Conservation (phyloP, 2,329 filamentous ascomycete species). For the Ploettnerulaceae sp. region DNA sequence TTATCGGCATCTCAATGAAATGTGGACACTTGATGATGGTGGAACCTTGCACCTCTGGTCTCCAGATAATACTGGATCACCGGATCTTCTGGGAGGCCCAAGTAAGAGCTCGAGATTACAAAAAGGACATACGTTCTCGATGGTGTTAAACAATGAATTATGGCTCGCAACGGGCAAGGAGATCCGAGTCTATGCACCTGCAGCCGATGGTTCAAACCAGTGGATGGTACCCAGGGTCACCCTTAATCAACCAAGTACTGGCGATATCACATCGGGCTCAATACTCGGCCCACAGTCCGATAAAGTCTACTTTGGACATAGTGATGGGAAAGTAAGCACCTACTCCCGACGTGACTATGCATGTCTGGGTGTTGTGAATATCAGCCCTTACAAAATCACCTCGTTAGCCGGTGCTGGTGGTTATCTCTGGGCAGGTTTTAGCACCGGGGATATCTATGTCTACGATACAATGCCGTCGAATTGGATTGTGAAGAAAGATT, state of each 20-base stretch:
- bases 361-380: conserved; percentile 74
- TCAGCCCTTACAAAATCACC: conserved; percentile 95
- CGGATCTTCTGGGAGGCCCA: conserved; percentile 65
- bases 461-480: conserved; percentile 81
- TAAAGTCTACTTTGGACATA: conserved; percentile 84
- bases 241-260: conserved; percentile 65
- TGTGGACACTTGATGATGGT: conserved; percentile 91
- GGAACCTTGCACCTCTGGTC: conserved; percentile 86
- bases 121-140: conserved; percentile 79
- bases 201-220: conserved; percentile 58
- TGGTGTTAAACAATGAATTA: conserved; percentile 76
- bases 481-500: conserved; percentile 90
- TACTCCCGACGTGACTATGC: conserved; percentile 72
- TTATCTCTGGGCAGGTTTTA: conserved; percentile 89
- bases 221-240: conserved; percentile 73
- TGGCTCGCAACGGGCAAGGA: conserved; percentile 89
- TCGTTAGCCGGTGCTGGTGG: conserved; percentile 74
- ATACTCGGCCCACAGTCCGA: conserved; percentile 69
- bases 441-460: conserved; percentile 87
- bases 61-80: conserved; percentile 65
- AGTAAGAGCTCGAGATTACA: conserved; percentile 70
- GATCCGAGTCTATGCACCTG: conserved; percentile 76
- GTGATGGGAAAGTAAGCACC: conserved; percentile 91
- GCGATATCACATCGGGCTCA: conserved; percentile 83
- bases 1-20: conserved; percentile 76